Percentiles rank a stretch among this genome's conserved stretches.
Evolutionary conservation across 2,329 filamentous ascomycete species (phyloP).

Genomic region (Xylariales sp.): DNA sequence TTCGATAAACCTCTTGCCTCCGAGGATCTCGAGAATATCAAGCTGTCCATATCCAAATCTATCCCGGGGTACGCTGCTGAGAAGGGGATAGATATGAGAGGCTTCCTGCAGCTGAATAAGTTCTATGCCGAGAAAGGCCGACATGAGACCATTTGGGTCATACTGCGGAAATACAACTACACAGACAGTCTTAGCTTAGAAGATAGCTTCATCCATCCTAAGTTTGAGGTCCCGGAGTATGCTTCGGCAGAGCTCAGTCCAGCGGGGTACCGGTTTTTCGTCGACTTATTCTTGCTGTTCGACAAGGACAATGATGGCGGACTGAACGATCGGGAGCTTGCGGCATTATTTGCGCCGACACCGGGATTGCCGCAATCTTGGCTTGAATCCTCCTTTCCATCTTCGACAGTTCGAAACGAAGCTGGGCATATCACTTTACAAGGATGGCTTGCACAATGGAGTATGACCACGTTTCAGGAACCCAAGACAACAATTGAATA

Average conservation of each 20-base stretch:
- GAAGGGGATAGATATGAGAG: conserved; percentile 72
- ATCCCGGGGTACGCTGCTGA: conserved; percentile 58
- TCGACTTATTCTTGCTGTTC: conserved; percentile 89
- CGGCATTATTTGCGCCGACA: conserved; percentile 85
- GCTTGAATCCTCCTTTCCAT: conserved; percentile 85
- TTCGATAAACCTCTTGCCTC: conserved; percentile 81
- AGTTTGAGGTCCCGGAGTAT: conserved; percentile 88
- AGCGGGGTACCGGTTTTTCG: conserved; percentile 93
- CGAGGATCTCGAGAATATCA: conserved; percentile 87
- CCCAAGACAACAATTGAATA: conserved; percentile 95
- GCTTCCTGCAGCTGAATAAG: conserved; percentile 88
- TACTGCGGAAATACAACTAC: conserved; percentile 90
- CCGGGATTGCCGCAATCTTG: conserved; percentile 84
- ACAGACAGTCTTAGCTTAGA: conserved; percentile 91
- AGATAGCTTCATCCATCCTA: conserved; percentile 86
- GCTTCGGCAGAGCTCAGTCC: conserved; percentile 92
- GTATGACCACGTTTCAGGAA: conserved; percentile 97
- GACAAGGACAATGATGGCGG: conserved; percentile 98
- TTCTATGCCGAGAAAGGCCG: conserved; percentile 96
- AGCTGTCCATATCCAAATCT: conserved; percentile 71
- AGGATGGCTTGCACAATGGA: conserved; percentile 98
- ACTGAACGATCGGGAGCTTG: conserved; percentile 78
- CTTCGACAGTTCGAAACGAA: conserved; percentile 91
- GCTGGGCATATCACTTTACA: conserved; percentile 93
- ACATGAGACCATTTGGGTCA: conserved; percentile 98